phyloP scores from a whole-genome alignment of 768 basidiomycete species.

The Sarcodon sp. region DNA sequence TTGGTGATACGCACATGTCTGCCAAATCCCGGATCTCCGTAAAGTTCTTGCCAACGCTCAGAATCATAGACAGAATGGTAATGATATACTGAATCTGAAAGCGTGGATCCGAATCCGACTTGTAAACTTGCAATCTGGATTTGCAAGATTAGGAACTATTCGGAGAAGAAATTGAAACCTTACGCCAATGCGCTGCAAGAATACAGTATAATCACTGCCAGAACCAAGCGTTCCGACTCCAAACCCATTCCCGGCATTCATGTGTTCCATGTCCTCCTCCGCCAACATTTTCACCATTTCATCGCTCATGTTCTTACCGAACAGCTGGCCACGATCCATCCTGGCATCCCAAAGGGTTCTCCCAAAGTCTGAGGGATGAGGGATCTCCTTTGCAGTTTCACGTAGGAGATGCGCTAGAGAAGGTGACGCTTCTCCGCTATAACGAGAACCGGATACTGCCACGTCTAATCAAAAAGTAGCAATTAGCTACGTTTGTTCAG shows the following conservation, averaged over 20 bases:
- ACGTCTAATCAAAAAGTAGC: conserved; percentile 27
- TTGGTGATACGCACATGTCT: conserved; percentile 29
- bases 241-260: conserved; percentile 14
- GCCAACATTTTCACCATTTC: conserved; percentile 30
- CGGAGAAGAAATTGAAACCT: conserved; percentile 14
- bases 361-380: conserved; percentile 54
- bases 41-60: conserved; percentile 44
- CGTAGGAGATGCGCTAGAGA: conserved; percentile 71
- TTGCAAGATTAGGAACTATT: conserved; percentile 15
- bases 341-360: conserved; percentile 74
- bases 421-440: conserved; percentile 52
- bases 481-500: too few species aligned
- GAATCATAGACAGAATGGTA: conserved; percentile 52
- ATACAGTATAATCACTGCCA: conserved; percentile 87
- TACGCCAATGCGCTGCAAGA: conserved; percentile 71
- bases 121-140: conserved; percentile 21
- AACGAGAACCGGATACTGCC: conserved; percentile 51
- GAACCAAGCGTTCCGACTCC: conserved; percentile 59
- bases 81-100: conserved; percentile 40
- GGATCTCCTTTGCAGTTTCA: conserved; percentile 51
- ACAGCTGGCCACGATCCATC: conserved; percentile 42
- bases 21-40: conserved; percentile 51
- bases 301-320: conserved; percentile 24
- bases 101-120: conserved; percentile 22
- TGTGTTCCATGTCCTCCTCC: conserved; percentile 14